A percentile compares a stretch with the other conserved stretches of the same genome.
These are phyloP conservation scores for Penicillium sp. DNA, from an alignment of 2,329 filamentous ascomycete species.

Conservation along the genomic window DNA sequence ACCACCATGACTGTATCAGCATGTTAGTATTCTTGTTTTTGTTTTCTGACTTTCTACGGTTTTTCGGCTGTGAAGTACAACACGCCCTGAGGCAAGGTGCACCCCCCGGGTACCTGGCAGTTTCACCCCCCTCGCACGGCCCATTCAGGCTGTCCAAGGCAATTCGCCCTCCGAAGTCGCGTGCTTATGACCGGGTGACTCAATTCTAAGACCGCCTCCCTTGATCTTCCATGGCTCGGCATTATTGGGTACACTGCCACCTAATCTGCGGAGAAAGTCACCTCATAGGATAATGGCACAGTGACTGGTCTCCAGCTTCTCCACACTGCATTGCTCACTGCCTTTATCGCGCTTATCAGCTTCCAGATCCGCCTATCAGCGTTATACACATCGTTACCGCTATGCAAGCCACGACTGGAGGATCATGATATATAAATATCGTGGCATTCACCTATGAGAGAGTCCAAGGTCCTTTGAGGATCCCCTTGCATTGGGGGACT, in stretches of 20 bases:
- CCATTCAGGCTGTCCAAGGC: conserved; percentile 16
- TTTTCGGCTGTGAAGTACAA: background rate
- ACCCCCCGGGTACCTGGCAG: conserved; percentile 22
- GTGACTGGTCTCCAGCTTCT: conserved; percentile 12
- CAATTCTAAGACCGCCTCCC: conserved; percentile 1
- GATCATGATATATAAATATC: background rate
- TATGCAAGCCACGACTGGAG: background rate
- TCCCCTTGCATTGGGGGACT: too few species aligned
- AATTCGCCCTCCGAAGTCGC: conserved; percentile 24
- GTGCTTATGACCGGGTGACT: conserved; percentile 22
- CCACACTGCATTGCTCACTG: conserved; percentile 21
- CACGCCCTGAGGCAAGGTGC: background rate
- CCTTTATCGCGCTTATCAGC: conserved; percentile 19
- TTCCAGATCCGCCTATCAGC: conserved; percentile 12
- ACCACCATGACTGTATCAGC: background rate
- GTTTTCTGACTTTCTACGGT: background rate
- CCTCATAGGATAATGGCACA: conserved; percentile 17
- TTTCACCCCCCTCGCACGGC: conserved; percentile 7
- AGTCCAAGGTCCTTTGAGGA: too few species aligned
- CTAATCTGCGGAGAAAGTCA: conserved; percentile 10
- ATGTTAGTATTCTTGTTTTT: background rate
- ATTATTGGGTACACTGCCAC: conserved; percentile 7
- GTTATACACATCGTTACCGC: background rate
- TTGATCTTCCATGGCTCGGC: background rate
- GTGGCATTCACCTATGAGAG: too few species aligned